Base-by-base conservation (phyloP, 2,329 filamentous ascomycete species). In the Beauveria sp. region DNA sequence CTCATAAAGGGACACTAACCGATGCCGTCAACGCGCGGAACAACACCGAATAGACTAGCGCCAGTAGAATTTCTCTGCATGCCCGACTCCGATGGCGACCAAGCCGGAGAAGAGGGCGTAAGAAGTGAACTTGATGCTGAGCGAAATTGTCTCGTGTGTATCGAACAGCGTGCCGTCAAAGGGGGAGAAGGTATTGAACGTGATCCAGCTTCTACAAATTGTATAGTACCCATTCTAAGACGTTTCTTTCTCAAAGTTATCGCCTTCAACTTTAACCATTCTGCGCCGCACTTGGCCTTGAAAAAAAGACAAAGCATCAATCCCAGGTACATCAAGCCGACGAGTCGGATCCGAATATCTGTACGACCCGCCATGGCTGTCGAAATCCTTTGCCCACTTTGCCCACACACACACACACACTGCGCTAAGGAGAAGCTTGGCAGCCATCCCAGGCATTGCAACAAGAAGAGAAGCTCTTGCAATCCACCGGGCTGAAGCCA, bases 101-200 rank as follows among this genome's bases (percentile, higher is more conserved):
- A 44, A 16, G 43, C 20, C 14, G 63, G 61, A 18, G 63, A 56
- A 9, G 22, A 66, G 56, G 20, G 53, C 48, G 10, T 61, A 40
- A 48, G 63, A 65, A 14, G 64, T 65, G 28, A 64, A 53, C 44
- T 63, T 64, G 55, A 63, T 63, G 44, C 55, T 59, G 50, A 62
- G 62, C 24, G 55, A 54, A 30, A 64, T 64, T 28, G 64, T 63
- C 16, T 51, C 22, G 50, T 64, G 55, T 7, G 62, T 64, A 44
- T 67, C 62, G 55, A 66, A 65, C 24, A 66, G 52, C n/a, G 55
- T 65, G 53, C 63, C 61, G 37, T 64, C 63, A 34, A 66, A 67
- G 30, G 34, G 34, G 6, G 10, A 34, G 34, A 37, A 12, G 34
- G 5, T 14, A 37, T 37, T 37, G 34, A 37, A 14, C 12, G 12